Base-by-base conservation (phyloP, 768 basidiomycete species). In the Mycena floridula region DNA sequence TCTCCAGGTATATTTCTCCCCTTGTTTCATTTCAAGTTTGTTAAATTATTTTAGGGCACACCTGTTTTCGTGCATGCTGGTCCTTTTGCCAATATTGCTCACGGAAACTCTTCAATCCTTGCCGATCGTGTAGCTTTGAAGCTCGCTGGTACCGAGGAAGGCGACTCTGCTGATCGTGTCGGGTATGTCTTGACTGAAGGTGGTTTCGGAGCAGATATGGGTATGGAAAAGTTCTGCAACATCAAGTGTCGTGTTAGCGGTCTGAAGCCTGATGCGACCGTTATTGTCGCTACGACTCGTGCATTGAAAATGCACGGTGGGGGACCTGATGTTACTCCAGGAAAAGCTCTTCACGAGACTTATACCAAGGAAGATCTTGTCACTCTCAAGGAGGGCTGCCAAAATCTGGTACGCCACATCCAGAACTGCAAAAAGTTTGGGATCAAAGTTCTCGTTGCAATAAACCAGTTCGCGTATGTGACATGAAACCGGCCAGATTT, bases 261-360 rank as follows among this genome's bases (percentile, higher is more conserved):
- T 39, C 77, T 98, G 58, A 85, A 73, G 45, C 96, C 96, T 7
- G 90, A 99, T 64, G 95, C 92, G 3, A 86, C 86, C 27, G 81
- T 99, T 53, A 88, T 99, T 55, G 95, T 99, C 43, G 96, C 95
- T 6, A 99, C 95, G 4, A 93, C 95, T 23, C 87, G 95, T 52
- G 95, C 95, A 18, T 71, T 99, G 49, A 99, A 98, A 77, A 99
- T 99, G 95, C 95, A 99, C 61, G 95, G 95, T 35, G 95, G 95
- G 48, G 96, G 89, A 47, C 95, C 95, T 5, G 93, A 96, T 21
- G 94, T 98, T 43, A 88, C 89, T 2, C 95, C 95, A 22, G 95
- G 95, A 41, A 97, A 96, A 63, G 79, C 94, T 20, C 77, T 98
- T 32, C 85, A 88, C 52, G 89, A 89, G 38, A 92, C 89, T 35